Evolutionary conservation across 2,329 filamentous ascomycete species (phyloP).

Genomic region (Lasiodiplodia sp.): DNA sequence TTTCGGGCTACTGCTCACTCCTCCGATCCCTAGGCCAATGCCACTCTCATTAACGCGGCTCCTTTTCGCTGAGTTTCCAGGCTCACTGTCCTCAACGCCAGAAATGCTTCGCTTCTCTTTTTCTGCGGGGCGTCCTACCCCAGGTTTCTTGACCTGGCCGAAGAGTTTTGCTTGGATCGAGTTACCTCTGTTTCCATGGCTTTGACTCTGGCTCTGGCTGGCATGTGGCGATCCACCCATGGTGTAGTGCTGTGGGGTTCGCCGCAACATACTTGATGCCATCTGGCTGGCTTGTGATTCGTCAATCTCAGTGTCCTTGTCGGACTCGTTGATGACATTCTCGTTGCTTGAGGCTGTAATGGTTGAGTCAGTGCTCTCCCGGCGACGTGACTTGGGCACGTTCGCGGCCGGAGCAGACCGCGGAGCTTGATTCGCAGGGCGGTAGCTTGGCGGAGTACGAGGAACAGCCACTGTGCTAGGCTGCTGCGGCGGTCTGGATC

Average conservation of each 20-base stretch:
- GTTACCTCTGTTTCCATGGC: slow-evolving; percentile 42
- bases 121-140: slow-evolving; percentile 43
- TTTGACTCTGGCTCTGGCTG: slow-evolving; percentile 41
- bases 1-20: slow-evolving; percentile 34
- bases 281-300: slow-evolving; percentile 81
- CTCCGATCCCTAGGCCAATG: slow-evolving; percentile 65
- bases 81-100: slow-evolving; percentile 17
- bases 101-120: slow-evolving; percentile 42
- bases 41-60: slow-evolving; percentile 53
- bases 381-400: slow-evolving; percentile 50
- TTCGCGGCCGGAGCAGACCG: slow-evolving; percentile 52
- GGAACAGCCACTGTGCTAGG: slow-evolving; percentile 62
- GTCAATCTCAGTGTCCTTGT: slow-evolving; percentile 67
- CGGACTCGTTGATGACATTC: slow-evolving; percentile 65
- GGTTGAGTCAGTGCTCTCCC: slow-evolving; percentile 73
- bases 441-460: slow-evolving; percentile 55
- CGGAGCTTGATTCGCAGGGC: slow-evolving; percentile 50
- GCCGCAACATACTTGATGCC: slow-evolving; percentile 76
- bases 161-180: slow-evolving; percentile 69
- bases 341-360: slow-evolving; percentile 51
- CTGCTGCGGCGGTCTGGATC: slow-evolving; percentile 64
- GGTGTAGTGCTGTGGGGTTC: slow-evolving; percentile 54
- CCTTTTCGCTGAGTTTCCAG: slow-evolving; percentile 56
- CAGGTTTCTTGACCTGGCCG: slow-evolving; percentile 66
- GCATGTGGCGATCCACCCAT: slow-evolving; percentile 45